Conservation (phyloP, 192 early-diverging fungal genomes). For the Chytriomyces sp. region DNA sequence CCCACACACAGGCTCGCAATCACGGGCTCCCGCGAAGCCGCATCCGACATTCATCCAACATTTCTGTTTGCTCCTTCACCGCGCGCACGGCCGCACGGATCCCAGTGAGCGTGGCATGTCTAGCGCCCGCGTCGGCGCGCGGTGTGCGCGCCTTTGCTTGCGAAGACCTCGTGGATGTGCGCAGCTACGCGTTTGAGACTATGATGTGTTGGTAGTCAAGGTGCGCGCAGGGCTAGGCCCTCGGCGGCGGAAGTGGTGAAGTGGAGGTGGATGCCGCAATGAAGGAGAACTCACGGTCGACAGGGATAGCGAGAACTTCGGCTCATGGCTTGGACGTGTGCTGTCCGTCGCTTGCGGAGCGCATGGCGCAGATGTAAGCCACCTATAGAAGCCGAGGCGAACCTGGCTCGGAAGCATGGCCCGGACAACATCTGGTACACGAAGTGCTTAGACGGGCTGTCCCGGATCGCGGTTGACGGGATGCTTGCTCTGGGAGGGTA, state of each 20-base stretch:
- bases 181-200: background rate
- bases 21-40: background rate
- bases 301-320: conserved; percentile 73
- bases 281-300: conserved; percentile 25
- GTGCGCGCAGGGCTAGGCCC: background rate
- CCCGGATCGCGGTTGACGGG: conserved; percentile 53
- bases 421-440: conserved; percentile 73
- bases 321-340: conserved; percentile 69
- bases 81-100: conserved; percentile 69
- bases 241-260: background rate
- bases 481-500: too few relatives aligned
- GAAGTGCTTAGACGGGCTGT: conserved; percentile 64
- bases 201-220: too few relatives aligned
- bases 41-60: conserved; percentile 55
- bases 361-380: conserved; percentile 72
- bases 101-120: conserved; percentile 76
- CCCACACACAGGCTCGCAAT: background rate
- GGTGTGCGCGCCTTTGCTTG: conserved; percentile 72
- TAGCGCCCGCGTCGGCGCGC: conserved; percentile 72
- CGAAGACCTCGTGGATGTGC: conserved; percentile 70
- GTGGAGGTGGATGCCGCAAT: background rate
- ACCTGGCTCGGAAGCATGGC: conserved; percentile 63
- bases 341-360: conserved; percentile 76
- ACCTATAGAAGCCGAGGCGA: conserved; percentile 61
- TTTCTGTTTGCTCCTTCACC: conserved; percentile 47